phyloP scores from a whole-genome alignment of 192 early-diverging fungal genomes.

The Rhizoclosmatium sp. region DNA sequence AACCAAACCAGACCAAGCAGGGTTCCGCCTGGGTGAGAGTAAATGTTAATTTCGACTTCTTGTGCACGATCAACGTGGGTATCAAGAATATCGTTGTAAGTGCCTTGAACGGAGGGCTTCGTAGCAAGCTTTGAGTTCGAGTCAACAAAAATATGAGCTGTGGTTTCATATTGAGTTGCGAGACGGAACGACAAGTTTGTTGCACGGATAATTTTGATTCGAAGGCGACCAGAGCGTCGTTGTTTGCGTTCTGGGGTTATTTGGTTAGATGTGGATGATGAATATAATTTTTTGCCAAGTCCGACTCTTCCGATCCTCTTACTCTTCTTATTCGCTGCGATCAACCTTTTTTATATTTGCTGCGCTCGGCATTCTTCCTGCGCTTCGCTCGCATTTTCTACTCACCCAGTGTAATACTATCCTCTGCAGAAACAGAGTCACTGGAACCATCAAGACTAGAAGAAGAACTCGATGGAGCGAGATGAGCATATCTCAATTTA shows the following conservation, averaged over 20 bases:
- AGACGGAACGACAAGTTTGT: slow-evolving; percentile 53
- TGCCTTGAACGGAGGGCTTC: slow-evolving; percentile 53
- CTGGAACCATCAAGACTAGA: slow-evolving; percentile 31
- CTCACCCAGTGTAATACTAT: slow-evolving; percentile 42
- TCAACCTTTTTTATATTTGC: slow-evolving; percentile 83
- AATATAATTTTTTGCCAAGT: background rate
- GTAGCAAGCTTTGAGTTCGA: slow-evolving; percentile 69
- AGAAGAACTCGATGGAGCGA: slow-evolving; percentile 68
- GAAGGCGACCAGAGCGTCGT: slow-evolving; percentile 46
- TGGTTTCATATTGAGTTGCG: slow-evolving; percentile 69
- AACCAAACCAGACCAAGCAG: slow-evolving; percentile 90
- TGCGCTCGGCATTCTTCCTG: slow-evolving; percentile 65
- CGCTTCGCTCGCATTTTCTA: slow-evolving; percentile 36
- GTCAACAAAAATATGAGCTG: slow-evolving; percentile 82
- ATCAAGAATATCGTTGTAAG: slow-evolving; percentile 83
- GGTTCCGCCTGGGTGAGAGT: slow-evolving; percentile 61
- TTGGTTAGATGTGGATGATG: background rate
- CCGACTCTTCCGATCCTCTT: slow-evolving; percentile 4
- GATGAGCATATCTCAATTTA: slow-evolving; percentile 82
- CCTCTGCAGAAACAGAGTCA: slow-evolving; percentile 15
- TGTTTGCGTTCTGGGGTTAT: slow-evolving; percentile 30
- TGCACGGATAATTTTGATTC: slow-evolving; percentile 43
- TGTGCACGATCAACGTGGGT: slow-evolving; percentile 87
- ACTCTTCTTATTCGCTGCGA: slow-evolving; percentile 69
- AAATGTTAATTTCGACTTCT: slow-evolving; percentile 90